Conservation (phyloP, 1,284 basidiomycete species). For the Schizophyllum commune region DNA sequence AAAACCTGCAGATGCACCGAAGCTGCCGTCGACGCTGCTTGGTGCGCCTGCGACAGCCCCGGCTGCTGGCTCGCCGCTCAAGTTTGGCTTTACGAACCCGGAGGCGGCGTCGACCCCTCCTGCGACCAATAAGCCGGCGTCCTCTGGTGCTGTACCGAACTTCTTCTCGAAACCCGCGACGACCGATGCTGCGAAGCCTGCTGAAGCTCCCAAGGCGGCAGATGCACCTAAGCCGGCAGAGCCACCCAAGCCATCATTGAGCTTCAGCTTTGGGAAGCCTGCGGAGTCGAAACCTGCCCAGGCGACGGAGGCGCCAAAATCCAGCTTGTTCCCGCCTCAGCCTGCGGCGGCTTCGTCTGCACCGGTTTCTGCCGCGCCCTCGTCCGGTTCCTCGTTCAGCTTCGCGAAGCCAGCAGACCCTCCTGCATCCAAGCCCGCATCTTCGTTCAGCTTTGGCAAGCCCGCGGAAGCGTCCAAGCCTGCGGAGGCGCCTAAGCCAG, state of each 20-base stretch:
- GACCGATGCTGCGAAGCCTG: neutral
- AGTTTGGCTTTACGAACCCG: slow-evolving; percentile 25
- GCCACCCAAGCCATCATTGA: slow-evolving; percentile 2
- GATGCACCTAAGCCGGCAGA: neutral
- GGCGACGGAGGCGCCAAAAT: slow-evolving; percentile 10
- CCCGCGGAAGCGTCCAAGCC: neutral
- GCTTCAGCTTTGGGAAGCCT: neutral
- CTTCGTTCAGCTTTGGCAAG: neutral
- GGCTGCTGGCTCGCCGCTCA: slow-evolving; percentile 20
- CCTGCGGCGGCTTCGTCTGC: neutral
- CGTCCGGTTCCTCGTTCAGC: slow-evolving; percentile 14
- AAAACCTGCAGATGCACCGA: slow-evolving; percentile 7
- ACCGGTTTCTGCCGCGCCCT: slow-evolving; percentile 15
- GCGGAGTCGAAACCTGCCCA: slow-evolving; percentile 10
- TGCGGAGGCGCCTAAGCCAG: neutral
- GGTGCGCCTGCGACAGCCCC: slow-evolving; percentile 20
- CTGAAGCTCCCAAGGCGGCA: slow-evolving; percentile 12
- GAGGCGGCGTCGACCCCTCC: neutral
- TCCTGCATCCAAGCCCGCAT: slow-evolving; percentile 11
- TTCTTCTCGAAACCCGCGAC: neutral
- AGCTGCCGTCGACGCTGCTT: slow-evolving; percentile 30
- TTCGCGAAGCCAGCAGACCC: slow-evolving; percentile 20
- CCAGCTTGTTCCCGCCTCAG: neutral
- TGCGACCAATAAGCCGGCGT: slow-evolving; percentile 1
- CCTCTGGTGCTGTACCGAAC: slow-evolving; percentile 5